Percentiles rank a stretch among this genome's conserved stretches.
These are phyloP conservation scores for Fusarium tupiense DNA, from an alignment of 2,329 filamentous ascomycete species.

Conservation along the genomic window DNA sequence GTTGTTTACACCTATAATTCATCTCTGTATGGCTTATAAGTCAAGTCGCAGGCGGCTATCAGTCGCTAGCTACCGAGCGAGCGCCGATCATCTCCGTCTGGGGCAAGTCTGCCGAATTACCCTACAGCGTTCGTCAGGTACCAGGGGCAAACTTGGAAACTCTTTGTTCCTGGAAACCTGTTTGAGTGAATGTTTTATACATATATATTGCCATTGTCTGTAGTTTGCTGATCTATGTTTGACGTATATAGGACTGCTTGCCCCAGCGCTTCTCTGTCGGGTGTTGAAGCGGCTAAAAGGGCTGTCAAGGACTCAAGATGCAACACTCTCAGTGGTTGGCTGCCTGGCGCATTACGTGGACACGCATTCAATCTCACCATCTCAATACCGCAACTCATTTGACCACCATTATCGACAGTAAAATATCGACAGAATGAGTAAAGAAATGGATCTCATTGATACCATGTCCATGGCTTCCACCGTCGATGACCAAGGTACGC, in stretches of 20 bases:
- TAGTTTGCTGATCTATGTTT: background rate
- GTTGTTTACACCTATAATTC: background rate
- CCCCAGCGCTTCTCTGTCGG: background rate
- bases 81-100: background rate
- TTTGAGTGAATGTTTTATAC: background rate
- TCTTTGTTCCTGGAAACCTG: background rate
- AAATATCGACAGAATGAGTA: slow-evolving; percentile 5
- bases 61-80: background rate
- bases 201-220: background rate
- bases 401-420: background rate
- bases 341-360: background rate
- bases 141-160: background rate
- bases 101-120: background rate
- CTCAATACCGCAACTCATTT: background rate
- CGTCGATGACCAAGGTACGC: slow-evolving; percentile 23
- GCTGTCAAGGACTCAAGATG: background rate
- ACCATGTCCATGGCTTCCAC: slow-evolving; percentile 35
- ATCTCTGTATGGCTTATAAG: background rate
- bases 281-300: background rate
- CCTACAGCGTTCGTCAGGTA: background rate
- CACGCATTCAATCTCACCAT: background rate
- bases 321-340: background rate
- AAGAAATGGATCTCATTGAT: slow-evolving; percentile 30
- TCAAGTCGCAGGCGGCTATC: background rate
- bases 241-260: no score